Base-by-base conservation (phyloP, 1,139 yeast genomes). In the Hansenula anomala region DNA sequence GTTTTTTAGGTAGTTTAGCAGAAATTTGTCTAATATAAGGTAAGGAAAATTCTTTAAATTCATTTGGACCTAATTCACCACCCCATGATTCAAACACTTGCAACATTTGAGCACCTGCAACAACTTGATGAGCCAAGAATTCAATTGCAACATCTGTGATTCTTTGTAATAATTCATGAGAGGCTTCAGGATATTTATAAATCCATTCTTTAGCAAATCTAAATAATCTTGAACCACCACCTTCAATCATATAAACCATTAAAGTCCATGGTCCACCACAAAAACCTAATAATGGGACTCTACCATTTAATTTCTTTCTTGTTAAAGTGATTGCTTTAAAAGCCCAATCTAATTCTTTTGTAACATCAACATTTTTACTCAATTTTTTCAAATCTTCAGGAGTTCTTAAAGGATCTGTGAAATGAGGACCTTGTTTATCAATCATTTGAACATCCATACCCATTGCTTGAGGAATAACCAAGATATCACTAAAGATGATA, bases 191-290 rank as follows among this genome's bases (percentile, higher is more conserved):
- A 59, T 80, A 79, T 55, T 74, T 77, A 67, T 82, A 90, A 45
- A 92, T 72, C 97, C 97, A 90, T 59, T 87, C 85, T 62, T 92
- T 89, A 42, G 89, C 96, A 58, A 73, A 88, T 57, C 96, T 74
- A 67, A 86, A 92, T 72, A 90, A 73, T 60, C 87, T 85, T 11
- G 96, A 82, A 14, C 97, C 96, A 52, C 96, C 97, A 36, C 98
- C 98, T 64, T 92, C 98, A 44, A 92, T 81, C 96, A 92, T 94
- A 64, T 94, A 92, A 30, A 90, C 96, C 66, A 92, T 72, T 47
- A 92, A 67, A 11, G 98, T 92, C 97, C 97, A 92, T 42, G 98
- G 98, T 13, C 96, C 97, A 41, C 98, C 98, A 51, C 92, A 87
- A 64, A 92, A 92, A 4, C 98, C 98, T 39, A 92, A 71, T 49